Evolutionary conservation across 768 basidiomycete species (phyloP).

Genomic region (Mrakia frigida): DNA sequence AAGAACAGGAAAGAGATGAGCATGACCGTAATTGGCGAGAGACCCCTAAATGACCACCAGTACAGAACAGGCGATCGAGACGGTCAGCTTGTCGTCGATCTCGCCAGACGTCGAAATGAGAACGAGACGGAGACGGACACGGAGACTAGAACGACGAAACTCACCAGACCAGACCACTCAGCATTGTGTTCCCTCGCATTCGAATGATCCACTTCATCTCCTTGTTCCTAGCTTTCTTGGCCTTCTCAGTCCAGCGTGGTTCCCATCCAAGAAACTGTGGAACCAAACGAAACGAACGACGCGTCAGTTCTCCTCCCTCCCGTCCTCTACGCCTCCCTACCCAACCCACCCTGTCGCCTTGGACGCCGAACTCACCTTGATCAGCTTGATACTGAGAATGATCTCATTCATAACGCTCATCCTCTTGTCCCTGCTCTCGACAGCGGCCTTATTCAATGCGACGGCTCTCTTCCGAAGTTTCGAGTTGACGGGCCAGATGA

Average conservation of each 20-base stretch:
- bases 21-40: conserved; percentile 10
- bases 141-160: no score
- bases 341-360: no score
- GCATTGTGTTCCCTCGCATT: conserved; percentile 8
- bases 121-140: no score
- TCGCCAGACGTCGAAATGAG: not conserved
- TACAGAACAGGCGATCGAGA: not conserved
- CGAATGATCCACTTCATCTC: conserved; percentile 25
- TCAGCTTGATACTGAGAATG: conserved; percentile 45
- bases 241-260: conserved; percentile 9
- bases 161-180: conserved; percentile 13
- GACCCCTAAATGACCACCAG: not conserved
- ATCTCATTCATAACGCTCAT: conserved; percentile 70
- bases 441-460: conserved; percentile 22
- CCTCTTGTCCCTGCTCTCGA: conserved; percentile 64
- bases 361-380: conserved; percentile 55
- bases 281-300: no score
- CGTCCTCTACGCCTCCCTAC: not conserved
- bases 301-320: not conserved
- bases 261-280: conserved; percentile 28
- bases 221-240: not conserved
- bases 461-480: conserved; percentile 59
- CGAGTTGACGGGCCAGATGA: conserved; percentile 68
- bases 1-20: conserved; percentile 20
- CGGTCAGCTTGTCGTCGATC: not conserved